Base-by-base conservation (phyloP, 495 filamentous ascomycete species). In the Xylaria acuta region DNA sequence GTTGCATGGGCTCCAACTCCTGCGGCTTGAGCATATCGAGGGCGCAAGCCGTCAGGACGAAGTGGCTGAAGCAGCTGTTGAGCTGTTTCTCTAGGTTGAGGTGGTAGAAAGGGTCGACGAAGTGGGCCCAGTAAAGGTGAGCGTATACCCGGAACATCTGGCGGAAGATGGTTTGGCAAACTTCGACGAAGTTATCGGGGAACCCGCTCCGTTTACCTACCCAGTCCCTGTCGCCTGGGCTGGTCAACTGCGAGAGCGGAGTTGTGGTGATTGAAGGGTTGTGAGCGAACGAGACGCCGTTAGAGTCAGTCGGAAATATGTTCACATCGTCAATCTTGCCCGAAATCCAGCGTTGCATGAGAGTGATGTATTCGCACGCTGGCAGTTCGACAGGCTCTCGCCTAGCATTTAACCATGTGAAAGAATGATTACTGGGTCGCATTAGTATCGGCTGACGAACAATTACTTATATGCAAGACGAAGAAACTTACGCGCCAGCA, bases 81-180 rank as follows among this genome's bases (percentile, higher is more conserved):
- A 98, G 87, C 75, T 94, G 91, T 83, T 94, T 93, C 76, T 93
- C 90, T 65, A 92, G 88, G 82, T 90, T 92, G 69, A 95, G 87
- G 75, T 95, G 92, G 84, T 92, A 95, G 82, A 93, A 93, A 12
- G 92, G 92, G 64, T 94, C 91, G 67, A 90, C 77, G 84, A 91
- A 95, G 83, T 95, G 93, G 9, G 90, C 89, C 85, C 93, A 93
- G 84, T 95, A 95, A 36, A 95, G 86, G 82, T 98, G 95, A 43
- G 94, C 92, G 75, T 98, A 98, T 80, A 95, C 94, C 47, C 95
- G 94, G 87, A 97, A 96, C 92, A 98, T 98, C 83, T 98, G 95
- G 74, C 94, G 91, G 87, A 95, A 97, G 76, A 97, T 95, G 72
- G 90, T 94, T 81, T 93, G 91, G 84, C 92, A 93, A 75, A 97